Base-by-base conservation (phyloP, 345 rosid species). In the Alliaria petiolata region DNA sequence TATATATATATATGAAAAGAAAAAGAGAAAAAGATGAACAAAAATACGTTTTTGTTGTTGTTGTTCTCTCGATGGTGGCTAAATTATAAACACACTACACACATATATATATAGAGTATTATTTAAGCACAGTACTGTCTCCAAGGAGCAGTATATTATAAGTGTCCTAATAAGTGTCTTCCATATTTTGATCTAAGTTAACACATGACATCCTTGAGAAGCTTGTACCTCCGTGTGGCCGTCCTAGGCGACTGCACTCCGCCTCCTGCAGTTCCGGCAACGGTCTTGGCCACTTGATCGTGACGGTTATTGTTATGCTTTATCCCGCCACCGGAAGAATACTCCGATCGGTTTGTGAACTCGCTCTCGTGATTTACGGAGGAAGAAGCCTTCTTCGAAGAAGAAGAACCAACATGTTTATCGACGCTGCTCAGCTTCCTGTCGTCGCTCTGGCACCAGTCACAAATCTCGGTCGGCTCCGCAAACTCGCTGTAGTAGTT, bases 161-260 rank as follows among this genome's bases (percentile, higher is more conserved):
- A 31, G 11, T 25, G 38, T 35, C 56, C 20, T 42, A 20, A 62
- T 8, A 40, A 57, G 46, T 7, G 13, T 33, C 55, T 7, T 63
- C 42, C 40, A 5, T 30, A 3, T 6, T 16, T 17, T 10, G 53
- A 28, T 6, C 34, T 71, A 25, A 25, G 28, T 28, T 25, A 90
- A 53, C 93, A 89, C 97, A 89, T 87, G 71, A 93, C 98, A 74
- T 93, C 98, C 85, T 93, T 93, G 78, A 93, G 98, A 54, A 93
- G 97, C 96, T 93, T 93, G 85, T 90, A 93, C 95, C 97, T 90
- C 72, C 96, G 86, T 1, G 97, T 84, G 5, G 91, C 73, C 1
- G 97, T 74, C 79, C 89, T 74, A 0, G 98, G 97, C 19, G 97
- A 90, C 8, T 92, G 89, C 8, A 61, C 79, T 1, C 92, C 87